A percentile compares a stretch with the other conserved stretches of the same genome.
Evolutionary conservation across 1,284 basidiomycete species (phyloP).

Genomic region (Boletus semigastroideus): DNA sequence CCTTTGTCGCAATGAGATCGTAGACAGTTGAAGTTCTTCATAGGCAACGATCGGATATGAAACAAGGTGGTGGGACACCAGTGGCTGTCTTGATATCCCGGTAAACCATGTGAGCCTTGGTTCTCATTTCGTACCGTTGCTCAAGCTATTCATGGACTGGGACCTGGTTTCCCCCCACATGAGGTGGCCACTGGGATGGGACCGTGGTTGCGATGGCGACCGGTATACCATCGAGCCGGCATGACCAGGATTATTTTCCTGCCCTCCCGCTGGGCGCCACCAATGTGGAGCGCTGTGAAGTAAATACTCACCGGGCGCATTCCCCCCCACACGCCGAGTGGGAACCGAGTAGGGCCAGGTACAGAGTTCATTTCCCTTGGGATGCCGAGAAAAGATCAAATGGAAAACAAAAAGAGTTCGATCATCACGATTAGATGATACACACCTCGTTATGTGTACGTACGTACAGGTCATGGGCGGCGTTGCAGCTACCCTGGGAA

Average conservation of each 20-base stretch:
- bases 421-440: slow-evolving; percentile 12
- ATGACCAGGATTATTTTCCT: slow-evolving; percentile 1
- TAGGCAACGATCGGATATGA: background rate
- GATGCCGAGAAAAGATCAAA: slow-evolving; percentile 2
- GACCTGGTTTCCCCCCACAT: background rate
- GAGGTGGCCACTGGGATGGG: slow-evolving; percentile 10
- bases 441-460: slow-evolving; percentile 14
- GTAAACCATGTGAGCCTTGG: background rate
- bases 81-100: background rate
- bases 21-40: background rate
- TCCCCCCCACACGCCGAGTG: slow-evolving; percentile 3
- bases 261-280: slow-evolving; percentile 1
- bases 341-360: slow-evolving; percentile 13
- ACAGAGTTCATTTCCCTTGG: slow-evolving; percentile 15
- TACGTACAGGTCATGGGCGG: slow-evolving; percentile 9
- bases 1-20: background rate
- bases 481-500: slow-evolving; percentile 1
- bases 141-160: background rate
- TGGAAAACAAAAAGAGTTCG: background rate
- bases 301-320: slow-evolving; percentile 3
- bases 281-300: slow-evolving; percentile 3
- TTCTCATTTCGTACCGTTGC: background rate
- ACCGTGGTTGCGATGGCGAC: slow-evolving; percentile 30
- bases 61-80: background rate
- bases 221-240: slow-evolving; percentile 18